Evolutionary conservation across 306 rosid species (phyloP).

Genomic region (Vigna reflexopilosa): DNA sequence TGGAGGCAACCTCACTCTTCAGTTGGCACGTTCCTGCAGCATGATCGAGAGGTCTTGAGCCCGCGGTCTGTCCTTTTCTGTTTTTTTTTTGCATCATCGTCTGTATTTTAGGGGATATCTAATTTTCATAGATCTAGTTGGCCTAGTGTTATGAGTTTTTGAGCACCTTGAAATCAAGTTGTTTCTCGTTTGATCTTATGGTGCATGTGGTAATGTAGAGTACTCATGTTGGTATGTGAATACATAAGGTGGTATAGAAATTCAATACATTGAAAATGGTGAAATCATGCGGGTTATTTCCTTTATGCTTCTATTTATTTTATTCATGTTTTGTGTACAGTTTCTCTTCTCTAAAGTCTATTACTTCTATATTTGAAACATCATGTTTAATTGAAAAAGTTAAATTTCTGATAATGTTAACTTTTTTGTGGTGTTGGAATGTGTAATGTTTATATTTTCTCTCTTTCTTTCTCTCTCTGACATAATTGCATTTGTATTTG

Average conservation of each 20-base stretch:
- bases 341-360: slow-evolving; percentile 31
- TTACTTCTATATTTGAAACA: neutral
- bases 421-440: slow-evolving; percentile 1
- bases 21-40: slow-evolving; percentile 84
- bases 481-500: neutral
- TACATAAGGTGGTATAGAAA: slow-evolving; percentile 91
- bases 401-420: slow-evolving; percentile 6
- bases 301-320: slow-evolving; percentile 6
- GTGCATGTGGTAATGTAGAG: slow-evolving; percentile 81
- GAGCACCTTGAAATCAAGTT: slow-evolving; percentile 62
- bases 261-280: slow-evolving; percentile 70
- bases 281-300: slow-evolving; percentile 40
- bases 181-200: slow-evolving; percentile 61
- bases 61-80: slow-evolving; percentile 47
- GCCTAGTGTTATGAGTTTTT: slow-evolving; percentile 60
- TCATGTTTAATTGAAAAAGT: slow-evolving; percentile 22
- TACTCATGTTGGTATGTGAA: slow-evolving; percentile 80
- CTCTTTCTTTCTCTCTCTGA: neutral
- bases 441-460: neutral
- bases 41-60: slow-evolving; percentile 79
- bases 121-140: slow-evolving; percentile 65
- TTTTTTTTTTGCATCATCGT: slow-evolving; percentile 47
- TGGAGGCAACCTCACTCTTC: slow-evolving; percentile 70
- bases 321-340: slow-evolving; percentile 14
- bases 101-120: slow-evolving; percentile 57